Base-by-base conservation (phyloP, 768 basidiomycete species). In the Termitomyces sp. region DNA sequence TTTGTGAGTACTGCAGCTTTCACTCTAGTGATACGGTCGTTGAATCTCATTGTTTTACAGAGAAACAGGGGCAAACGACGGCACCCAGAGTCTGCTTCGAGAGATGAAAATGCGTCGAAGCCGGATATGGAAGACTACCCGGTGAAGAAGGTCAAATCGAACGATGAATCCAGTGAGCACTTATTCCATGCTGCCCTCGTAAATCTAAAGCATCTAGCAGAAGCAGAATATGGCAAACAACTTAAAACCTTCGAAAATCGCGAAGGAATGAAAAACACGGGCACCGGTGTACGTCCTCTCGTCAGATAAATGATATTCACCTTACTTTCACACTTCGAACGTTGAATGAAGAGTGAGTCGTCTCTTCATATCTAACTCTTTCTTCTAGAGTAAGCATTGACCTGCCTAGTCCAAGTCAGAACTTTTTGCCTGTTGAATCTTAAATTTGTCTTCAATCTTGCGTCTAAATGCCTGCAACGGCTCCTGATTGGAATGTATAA, bases 41-140 rank as follows among this genome's bases (percentile, higher is more conserved):
- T 31, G 22, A 34, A 16, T n/a, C 9, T 9, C 20, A n/a, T 24
- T 18, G 3, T 5, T 54, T 3, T 15, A 22, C 61, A 83, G 82
- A 83, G 75, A 78, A 79, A 72, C 39, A 72, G 81, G 67, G 80
- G 83, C 70, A 83, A 83, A 74, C 82, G 81, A 66, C 73, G 72
- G 66, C 69, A 71, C 66, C 76, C 74, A 74, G 77, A 76, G 67
- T 34, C 62, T 65, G 58, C 63, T 60, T 57, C 26, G 3, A 28
- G 15, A n/a, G 5, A 41, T 20, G 51, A 28, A 13, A 12, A 52
- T n/a, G 7, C 18, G 26, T 41, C 51, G 26, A 39, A 28, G 18
- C 28, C 26, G n/a, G 36, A 24, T 39, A 13, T 67, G 71, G 76
- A 78, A 67, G 65, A 63, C 50, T 68, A 67, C 18, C 70, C 69